Evolutionary conservation across 1,284 basidiomycete genomes (phyloP), one percentile per base, ranked within the genome.

Genomic region (Entoloma clypeatum): DNA sequence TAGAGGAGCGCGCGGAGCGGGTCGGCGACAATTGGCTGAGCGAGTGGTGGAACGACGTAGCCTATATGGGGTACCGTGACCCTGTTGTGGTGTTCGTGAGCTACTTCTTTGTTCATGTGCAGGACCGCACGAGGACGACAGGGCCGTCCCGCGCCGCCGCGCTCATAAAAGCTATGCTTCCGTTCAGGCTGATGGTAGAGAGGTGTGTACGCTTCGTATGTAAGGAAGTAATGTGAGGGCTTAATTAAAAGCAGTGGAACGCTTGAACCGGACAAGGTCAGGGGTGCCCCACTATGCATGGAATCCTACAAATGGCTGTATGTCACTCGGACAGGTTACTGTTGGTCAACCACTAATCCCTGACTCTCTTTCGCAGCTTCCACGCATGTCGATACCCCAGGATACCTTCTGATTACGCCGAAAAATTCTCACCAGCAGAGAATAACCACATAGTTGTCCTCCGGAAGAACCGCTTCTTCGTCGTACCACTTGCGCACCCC

Each of bases 31-130:
- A 76, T 69, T 99, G 95, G 95, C 74, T 99, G 23, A 76, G 77
- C 41, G 92, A 96, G 44, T 99, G 95, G 95, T 99, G 95, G 95
- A 96, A 98, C 64, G 91, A 97, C 29, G 77, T 65, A 7, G 94
- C 93, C 17, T 90, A 89, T 59, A 86, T 89, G 82, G 82, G 68
- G 4, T 89, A 88, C 56, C 75, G 90, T 34, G 91, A 96, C 53
- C 85, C 94, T 4, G 89, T 97, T 25, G 86, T 97, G 18, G 92
- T 95, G 16, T 91, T 85, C 56, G 92, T 96, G 56, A 92, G 85
- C 72, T 99, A 99, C 71, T 99, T 88, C 68, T 98, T 93, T 64
- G 75, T 93, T 8, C 94, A 98, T 64, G 64, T 84, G 50, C 77
- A 86, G 45, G 89, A 90, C 55, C 66, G 65, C 38, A 62, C 67